Evolutionary conservation across 2,329 filamentous ascomycete species (phyloP).

Genomic region (Nothophoma quercina): DNA sequence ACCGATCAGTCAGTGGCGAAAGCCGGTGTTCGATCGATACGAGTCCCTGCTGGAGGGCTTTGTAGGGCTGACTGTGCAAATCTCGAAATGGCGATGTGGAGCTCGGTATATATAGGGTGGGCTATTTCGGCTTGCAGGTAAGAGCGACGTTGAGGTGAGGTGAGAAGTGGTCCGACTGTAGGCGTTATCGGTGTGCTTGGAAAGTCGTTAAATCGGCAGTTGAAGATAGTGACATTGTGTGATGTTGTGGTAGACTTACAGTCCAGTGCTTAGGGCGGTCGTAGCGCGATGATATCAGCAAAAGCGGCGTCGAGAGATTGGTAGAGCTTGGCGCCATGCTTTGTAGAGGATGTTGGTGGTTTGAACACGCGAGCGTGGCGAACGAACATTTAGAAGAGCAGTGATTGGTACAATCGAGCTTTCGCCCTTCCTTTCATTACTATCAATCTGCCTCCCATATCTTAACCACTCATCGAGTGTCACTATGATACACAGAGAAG

Average conservation of each 20-base stretch:
- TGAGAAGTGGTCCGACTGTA: background rate
- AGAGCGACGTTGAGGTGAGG: background rate
- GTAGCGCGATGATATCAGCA: background rate
- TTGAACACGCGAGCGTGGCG: no score
- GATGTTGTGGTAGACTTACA: background rate
- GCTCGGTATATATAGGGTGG: background rate
- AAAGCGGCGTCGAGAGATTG: background rate
- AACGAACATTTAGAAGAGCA: background rate
- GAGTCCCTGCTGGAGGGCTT: background rate
- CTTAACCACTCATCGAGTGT: background rate
- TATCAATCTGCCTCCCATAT: constrained; percentile 1
- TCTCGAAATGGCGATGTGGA: background rate
- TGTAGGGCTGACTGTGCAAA: background rate
- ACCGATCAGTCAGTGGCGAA: background rate
- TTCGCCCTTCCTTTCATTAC: background rate
- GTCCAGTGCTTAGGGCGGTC: background rate
- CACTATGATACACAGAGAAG: constrained; percentile 10
- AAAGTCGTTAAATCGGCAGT: background rate
- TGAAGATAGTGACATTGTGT: background rate
- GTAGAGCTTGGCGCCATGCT: background rate
- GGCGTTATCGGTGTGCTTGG: background rate
- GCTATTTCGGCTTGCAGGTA: no score
- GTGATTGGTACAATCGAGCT: background rate
- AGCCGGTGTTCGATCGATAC: background rate
- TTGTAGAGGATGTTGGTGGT: no score